Conservation (phyloP, 192 early-diverging fungal species). For the Globomyces pollinis-pini region DNA sequence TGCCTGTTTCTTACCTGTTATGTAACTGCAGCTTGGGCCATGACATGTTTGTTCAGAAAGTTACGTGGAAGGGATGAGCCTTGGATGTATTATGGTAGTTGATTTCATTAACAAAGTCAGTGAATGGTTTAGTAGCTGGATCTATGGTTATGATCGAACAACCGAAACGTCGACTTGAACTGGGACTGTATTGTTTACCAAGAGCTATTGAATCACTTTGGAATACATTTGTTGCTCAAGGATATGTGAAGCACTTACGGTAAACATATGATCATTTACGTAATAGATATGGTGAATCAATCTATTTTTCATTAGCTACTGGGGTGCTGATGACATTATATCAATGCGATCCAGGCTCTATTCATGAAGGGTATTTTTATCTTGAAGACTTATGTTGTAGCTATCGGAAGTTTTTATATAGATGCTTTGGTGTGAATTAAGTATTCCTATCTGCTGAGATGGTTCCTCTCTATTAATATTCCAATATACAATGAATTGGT, state of each 20-base stretch:
- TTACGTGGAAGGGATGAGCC: background rate
- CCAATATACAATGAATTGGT: too few species aligned
- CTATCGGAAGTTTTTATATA: conserved; percentile 67
- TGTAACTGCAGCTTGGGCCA: conserved; percentile 32
- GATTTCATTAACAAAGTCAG: too few species aligned
- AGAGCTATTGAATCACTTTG: conserved; percentile 68
- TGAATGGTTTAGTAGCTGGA: conserved; percentile 53
- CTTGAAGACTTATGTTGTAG: conserved; percentile 1
- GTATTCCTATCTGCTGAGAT: too few species aligned
- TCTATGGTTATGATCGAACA: conserved; percentile 56
- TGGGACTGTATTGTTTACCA: conserved; percentile 80
- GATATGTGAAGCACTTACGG: conserved; percentile 51
- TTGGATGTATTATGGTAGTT: conserved; percentile 41
- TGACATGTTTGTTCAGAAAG: conserved; percentile 22
- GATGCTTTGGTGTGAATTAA: conserved; percentile 72
- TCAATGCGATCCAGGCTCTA: conserved; percentile 66
- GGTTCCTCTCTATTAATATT: too few species aligned
- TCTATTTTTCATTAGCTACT: conserved; percentile 65
- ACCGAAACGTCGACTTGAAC: conserved; percentile 49
- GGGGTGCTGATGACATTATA: conserved; percentile 74
- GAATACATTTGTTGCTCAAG: conserved; percentile 50
- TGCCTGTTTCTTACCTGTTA: conserved; percentile 26
- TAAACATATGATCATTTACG: background rate
- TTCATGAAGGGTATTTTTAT: conserved; percentile 50
- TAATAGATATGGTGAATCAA: conserved; percentile 57